A percentile compares a stretch with the other conserved stretches of the same genome.
phyloP scores from a whole-genome alignment of 148 eudicot genomes.

The Bassia scoparia region DNA sequence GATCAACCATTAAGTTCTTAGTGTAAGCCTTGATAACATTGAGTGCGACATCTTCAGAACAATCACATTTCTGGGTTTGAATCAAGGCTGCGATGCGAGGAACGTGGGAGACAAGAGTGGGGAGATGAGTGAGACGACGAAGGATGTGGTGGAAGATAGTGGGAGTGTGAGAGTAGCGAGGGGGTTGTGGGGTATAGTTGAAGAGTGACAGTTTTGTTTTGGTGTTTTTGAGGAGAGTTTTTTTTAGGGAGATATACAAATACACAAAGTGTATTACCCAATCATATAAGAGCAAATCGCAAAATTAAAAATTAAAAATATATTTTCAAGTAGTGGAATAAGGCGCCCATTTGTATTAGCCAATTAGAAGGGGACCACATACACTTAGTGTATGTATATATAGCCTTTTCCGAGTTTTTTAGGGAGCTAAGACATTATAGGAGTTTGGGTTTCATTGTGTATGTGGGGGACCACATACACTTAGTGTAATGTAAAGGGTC shows the following conservation, averaged over 20 bases:
- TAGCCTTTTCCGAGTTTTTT: too few relatives aligned
- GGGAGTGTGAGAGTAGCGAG: conserved; percentile 38
- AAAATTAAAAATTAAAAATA: too few relatives aligned
- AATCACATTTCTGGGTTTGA: conserved; percentile 40
- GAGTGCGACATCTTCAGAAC: conserved; percentile 59
- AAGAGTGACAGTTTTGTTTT: conserved; percentile 57
- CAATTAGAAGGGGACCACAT: too few relatives aligned
- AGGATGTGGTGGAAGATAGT: conserved; percentile 65
- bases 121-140: conserved; percentile 43
- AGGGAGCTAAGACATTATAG: conserved; percentile 43
- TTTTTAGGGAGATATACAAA: too few relatives aligned
- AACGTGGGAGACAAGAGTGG: conserved; percentile 38
- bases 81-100: conserved; percentile 43
- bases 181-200: conserved; percentile 42
- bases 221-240: conserved; percentile 41
- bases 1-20: conserved; percentile 45
- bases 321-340: too few relatives aligned
- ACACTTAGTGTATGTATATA: too few relatives aligned
- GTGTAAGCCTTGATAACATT: conserved; percentile 57
- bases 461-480: too few relatives aligned
- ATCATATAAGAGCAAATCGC: too few relatives aligned
- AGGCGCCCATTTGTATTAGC: too few relatives aligned
- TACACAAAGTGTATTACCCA: too few relatives aligned
- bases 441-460: too few relatives aligned
- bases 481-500: too few relatives aligned